Percentiles rank a stretch among this genome's conserved stretches.
phyloP scores from a whole-genome alignment of 805 yeast species.

The Saccharomycopsis schoenii region DNA sequence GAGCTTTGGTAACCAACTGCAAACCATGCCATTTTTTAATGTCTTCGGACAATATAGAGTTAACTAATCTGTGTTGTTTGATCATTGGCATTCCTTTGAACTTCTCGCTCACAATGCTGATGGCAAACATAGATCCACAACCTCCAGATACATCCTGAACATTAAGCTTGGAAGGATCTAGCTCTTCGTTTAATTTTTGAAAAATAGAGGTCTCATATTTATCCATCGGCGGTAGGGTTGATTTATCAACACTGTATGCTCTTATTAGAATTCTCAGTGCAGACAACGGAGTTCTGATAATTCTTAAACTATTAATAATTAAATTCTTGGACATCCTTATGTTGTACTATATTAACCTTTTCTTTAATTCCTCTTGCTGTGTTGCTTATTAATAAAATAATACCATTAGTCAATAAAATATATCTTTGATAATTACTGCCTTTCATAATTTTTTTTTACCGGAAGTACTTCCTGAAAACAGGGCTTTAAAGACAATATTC shows the following conservation, averaged over 20 bases:
- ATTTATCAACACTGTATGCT: constrained; percentile 12
- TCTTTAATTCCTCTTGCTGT: too few relatives aligned
- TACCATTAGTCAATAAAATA: too few relatives aligned
- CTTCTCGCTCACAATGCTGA: constrained; percentile 56
- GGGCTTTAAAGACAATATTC: too few relatives aligned
- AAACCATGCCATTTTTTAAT: constrained; percentile 91
- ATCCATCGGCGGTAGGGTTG: constrained; percentile 14
- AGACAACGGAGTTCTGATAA: not conserved
- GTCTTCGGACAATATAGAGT: constrained; percentile 71
- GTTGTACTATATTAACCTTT: not conserved
- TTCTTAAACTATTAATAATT: not conserved
- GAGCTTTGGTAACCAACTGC: constrained; percentile 67
- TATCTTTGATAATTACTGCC: too few relatives aligned
- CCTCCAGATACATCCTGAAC: constrained; percentile 45
- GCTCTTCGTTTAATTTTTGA: constrained; percentile 11
- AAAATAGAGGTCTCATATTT: constrained; percentile 15
- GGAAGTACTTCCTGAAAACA: too few relatives aligned
- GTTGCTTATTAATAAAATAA: too few relatives aligned
- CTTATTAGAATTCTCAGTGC: not conserved
- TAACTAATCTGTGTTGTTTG: constrained; percentile 88
- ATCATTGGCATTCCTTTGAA: constrained; percentile 78
- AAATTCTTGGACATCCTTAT: not conserved
- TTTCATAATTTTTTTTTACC: too few relatives aligned
- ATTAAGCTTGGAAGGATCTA: constrained; percentile 12
- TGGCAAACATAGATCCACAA: constrained; percentile 97